Evolutionary conservation across 208 protist genomes (phyloP).

Genomic region (Leishmania major): DNA sequence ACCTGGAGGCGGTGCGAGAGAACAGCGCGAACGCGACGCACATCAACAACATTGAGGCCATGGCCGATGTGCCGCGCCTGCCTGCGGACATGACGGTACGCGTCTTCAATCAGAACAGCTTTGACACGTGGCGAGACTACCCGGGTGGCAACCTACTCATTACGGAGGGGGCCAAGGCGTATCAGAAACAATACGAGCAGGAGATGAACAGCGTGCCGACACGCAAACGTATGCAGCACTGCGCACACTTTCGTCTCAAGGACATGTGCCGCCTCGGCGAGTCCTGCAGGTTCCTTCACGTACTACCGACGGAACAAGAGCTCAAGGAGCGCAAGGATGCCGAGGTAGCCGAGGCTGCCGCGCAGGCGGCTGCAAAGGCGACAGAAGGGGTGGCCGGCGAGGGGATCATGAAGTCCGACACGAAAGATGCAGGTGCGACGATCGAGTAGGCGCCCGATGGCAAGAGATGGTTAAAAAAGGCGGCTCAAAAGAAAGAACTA

Average conservation of each 20-base stretch:
- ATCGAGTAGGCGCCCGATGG: not conserved
- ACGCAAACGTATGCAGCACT: constrained; percentile 88
- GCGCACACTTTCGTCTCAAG: constrained; percentile 86
- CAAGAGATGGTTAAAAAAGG: not conserved
- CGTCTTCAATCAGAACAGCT: constrained; percentile 85
- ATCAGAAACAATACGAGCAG: constrained; percentile 58
- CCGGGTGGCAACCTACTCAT: constrained; percentile 68
- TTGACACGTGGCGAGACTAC: constrained; percentile 68
- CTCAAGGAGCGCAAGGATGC: constrained; percentile 34
- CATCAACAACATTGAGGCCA: constrained; percentile 54
- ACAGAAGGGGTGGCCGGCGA: constrained; percentile 3
- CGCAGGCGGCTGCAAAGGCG: constrained; percentile 4
- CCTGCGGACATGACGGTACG: constrained; percentile 68
- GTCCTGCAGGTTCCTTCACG: constrained; percentile 82
- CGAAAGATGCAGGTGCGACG: not conserved
- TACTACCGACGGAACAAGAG: constrained; percentile 53
- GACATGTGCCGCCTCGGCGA: constrained; percentile 79
- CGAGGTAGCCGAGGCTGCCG: constrained; percentile 19
- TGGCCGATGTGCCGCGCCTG: constrained; percentile 59
- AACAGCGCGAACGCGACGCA: constrained; percentile 62
- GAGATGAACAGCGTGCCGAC: constrained; percentile 53
- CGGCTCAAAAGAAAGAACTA: not conserved
- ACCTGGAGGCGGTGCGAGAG: constrained; percentile 42
- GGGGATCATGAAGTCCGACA: not conserved
- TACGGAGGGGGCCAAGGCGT: constrained; percentile 68